Base-by-base conservation (phyloP, 495 filamentous ascomycete genomes). In the Hypoxylon rickii region DNA sequence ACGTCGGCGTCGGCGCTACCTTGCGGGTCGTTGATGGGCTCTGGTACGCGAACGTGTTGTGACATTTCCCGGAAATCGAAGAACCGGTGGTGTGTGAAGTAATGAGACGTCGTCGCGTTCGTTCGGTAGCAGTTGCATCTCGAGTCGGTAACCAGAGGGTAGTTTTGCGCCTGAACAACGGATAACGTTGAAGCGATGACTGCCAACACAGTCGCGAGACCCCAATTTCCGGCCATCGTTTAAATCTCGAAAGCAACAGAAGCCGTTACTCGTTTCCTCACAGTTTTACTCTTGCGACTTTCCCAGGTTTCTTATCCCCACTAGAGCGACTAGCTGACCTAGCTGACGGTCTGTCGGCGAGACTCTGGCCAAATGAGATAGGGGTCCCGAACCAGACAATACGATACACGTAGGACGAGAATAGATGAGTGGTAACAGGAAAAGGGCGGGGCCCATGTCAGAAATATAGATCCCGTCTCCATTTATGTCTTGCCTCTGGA, bases 51-150 rank as follows among this genome's bases (percentile, higher is more conserved):
- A 10, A 71, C 61, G 52, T 74, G 65, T 31, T 72, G 64, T 2
- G 62, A 62, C 42, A 80, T 62, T n/a, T 75, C 73, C 39, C 86
- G 80, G 63, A 85, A 89, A 69, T 88, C 86, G 73, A 79, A 86
- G 68, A 89, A 81, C 38, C 80, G 76, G 73, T 88, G 82, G 66
- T 83, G 76, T 39, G 76, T 76, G 66, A 88, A 88, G 71, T 85
- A 86, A 22, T 78, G 78, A 26, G 71, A 42, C 13, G 66, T 67
- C 12, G 74, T 69, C 11, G 69, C 63, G 57, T 78, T 79, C 17
- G 77, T 80, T 41, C 55, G 63, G 58, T 77, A 80, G 65, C 77
- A 80, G 44, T 66, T 66, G 57, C 77, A 80, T 53, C 69, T 74
- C 13, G 68, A 67, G 55, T 76, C 73, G 7, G 70, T 71, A n/a